Percentiles rank a stretch among this genome's conserved stretches.
phyloP scores from a whole-genome alignment of 805 yeast genomes.

The Zygoascus flipseniorum region DNA sequence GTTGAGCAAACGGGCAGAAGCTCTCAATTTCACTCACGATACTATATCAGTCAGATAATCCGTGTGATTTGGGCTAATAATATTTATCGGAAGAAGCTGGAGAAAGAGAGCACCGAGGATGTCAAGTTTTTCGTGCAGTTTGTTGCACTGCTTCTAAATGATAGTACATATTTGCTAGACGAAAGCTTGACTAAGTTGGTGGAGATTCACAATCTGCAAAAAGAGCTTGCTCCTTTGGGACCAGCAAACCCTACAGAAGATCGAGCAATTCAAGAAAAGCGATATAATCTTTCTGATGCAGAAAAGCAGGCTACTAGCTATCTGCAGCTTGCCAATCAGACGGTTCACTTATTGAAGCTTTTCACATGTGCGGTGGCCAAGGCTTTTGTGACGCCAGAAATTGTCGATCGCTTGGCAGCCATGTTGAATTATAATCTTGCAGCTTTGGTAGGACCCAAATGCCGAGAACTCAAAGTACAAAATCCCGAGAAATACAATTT shows the following conservation, averaged over 20 bases:
- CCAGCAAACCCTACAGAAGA: constrained; percentile 30
- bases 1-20: constrained; percentile 95
- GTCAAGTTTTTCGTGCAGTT: constrained; percentile 84
- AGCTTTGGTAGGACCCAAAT: constrained; percentile 92
- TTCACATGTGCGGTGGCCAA: constrained; percentile 81
- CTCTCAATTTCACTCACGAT: constrained; percentile 85
- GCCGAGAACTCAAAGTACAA: constrained; percentile 77
- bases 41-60: constrained; percentile 72
- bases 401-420: constrained; percentile 89
- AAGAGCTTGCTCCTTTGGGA: constrained; percentile 36
- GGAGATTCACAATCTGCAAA: constrained; percentile 67
- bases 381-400: constrained; percentile 79
- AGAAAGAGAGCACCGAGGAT: constrained; percentile 53
- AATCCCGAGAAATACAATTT: constrained; percentile 78
- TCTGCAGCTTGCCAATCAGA: constrained; percentile 75
- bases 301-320: constrained; percentile 75
- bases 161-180: constrained; percentile 83
- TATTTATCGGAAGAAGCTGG: constrained; percentile 58
- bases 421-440: constrained; percentile 90
- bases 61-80: constrained; percentile 77
- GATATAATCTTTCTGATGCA: constrained; percentile 46
- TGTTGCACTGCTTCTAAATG: constrained; percentile 91
- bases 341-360: constrained; percentile 66
- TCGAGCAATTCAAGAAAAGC: constrained; percentile 44
- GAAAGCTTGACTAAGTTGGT: constrained; percentile 77